phyloP scores from a whole-genome alignment of 2,329 filamentous ascomycete species.

The Akanthomyces dipterigenus region DNA sequence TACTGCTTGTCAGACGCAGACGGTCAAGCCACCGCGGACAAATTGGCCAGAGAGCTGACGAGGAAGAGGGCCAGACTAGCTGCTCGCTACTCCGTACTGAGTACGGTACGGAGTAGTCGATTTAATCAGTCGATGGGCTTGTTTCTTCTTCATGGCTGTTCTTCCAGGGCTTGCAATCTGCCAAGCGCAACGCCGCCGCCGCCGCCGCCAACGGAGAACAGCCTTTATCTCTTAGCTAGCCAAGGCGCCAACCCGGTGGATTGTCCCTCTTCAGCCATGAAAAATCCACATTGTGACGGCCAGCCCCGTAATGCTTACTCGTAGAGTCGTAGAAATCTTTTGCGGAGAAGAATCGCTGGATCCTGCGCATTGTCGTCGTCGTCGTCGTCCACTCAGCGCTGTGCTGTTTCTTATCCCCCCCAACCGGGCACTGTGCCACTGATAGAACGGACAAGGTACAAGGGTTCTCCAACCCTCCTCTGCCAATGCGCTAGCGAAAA shows the following conservation, averaged over 20 bases:
- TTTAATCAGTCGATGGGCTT: not conserved
- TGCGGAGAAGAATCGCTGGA: not conserved
- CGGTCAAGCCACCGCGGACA: no score
- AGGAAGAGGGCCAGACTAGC: no score
- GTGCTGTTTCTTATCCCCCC: not conserved
- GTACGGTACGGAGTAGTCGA: no score
- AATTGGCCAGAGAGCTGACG: no score
- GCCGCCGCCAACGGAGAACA: no score
- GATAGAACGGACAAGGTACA: not conserved
- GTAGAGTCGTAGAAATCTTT: no score
- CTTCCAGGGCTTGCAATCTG: no score
- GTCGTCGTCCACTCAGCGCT: not conserved
- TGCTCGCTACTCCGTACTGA: no score
- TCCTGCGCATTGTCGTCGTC: not conserved
- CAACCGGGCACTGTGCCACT: no score
- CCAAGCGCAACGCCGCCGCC: not conserved
- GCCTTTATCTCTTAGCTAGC: not conserved
- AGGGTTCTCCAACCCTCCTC: not conserved
- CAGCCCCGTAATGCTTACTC: slow-evolving; percentile 1
- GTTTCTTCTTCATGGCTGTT: not conserved
- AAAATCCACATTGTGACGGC: slow-evolving; percentile 15
- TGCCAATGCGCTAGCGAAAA: not conserved
- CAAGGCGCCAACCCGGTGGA: not conserved
- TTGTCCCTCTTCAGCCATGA: slow-evolving; percentile 9
- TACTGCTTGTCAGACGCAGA: not conserved